Base-by-base conservation (phyloP, 768 basidiomycete genomes). In the Vishniacozyma victoriae region DNA sequence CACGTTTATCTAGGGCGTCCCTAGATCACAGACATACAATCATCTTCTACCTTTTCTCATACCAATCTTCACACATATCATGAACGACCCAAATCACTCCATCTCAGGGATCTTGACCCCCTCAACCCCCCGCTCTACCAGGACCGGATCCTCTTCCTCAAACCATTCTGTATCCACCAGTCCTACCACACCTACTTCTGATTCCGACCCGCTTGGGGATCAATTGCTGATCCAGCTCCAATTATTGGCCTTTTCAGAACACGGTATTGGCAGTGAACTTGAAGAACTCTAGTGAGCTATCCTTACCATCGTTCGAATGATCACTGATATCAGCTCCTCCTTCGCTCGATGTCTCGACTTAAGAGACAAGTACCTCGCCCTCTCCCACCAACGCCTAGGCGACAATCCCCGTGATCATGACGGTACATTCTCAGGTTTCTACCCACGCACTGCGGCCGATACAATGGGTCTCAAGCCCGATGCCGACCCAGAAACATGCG, bases 361-460 rank as follows among this genome's bases (percentile, higher is more conserved):
- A 16, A 85, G 95, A 22, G 93, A 97, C 75, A 97, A 96, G 73
- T 99, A 96, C 75, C 91, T 95, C 75, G 57, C 76, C 5, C 80
- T 80, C 50, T 96, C 92, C 1, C 79, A 83, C 3, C 95, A 99
- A 69, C 79, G 89, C 45, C 80, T 97, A 3, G 95, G 93, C 2
- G 95, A 97, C 73, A 87, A 97, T 70, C 95, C 95, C 0, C 78
- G 80, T 53, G 89, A 97, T 71, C 81, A 92, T 69, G 95, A 97
- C 57, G 86, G 82, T 0, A 59, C 75, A 12, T 91, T 92, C 65
- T 73, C 75, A 3, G 84, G 86, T 13, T 74, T 92, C 50, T 75
- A 78, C n/a, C 82, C 52, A 77, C 78, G 33, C 68, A 77, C 44
- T 14, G 31, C 55, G 77, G 82, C 54, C 0, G 82, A 81, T 43